Evolutionary conservation across 2,329 filamentous ascomycete species (phyloP), one percentile per base, ranked within the genome.

Genomic region (Botrytis medusae): DNA sequence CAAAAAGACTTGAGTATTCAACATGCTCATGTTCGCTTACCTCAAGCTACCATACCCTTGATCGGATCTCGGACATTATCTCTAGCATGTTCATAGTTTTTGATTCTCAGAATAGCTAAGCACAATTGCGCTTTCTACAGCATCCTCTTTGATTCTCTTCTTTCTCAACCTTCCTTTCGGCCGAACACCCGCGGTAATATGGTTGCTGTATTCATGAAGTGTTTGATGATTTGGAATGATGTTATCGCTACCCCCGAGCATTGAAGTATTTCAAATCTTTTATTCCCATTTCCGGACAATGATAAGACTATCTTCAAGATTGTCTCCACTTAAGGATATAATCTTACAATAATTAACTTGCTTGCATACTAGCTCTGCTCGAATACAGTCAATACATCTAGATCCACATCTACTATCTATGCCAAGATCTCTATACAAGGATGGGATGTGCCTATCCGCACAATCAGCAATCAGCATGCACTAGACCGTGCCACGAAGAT

Each of bases 341-440:
- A 67, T 51, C 20, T 8, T 22, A 51, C 48, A 32, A 51, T 51
- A 12, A 34, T 34, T 14, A 48, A 37, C 7, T 34, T 20, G 22
- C 4, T 65, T 46, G 46, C 40, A 46, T 64, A 20, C n/a, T 64
- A 32, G n/a, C 18, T 12, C 32, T 44, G 18, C 20, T 64, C 42
- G 18, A 6, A 46, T 32, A 46, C n/a, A 46, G 20, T 25, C 62
- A 29, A 64, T 32, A 64, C n/a, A 22, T 64, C 40, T 46, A 46
- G 18, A 48, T 32, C 44, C 63, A 65, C 44, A 34, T 48, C 29
- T 51, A 48, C 32, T 51, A 67, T 67, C 63, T 48, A 51, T 67
- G 63, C 32, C 32, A 51, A 51, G 63, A 37, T 37, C 12, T 65
- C 20, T 4, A 48, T 65, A 46, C 42, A 48, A 12, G 42, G 42